These are phyloP conservation scores for Metschnikowia peoriensis DNA, from an alignment of 805 yeast species.

Conservation along the genomic window DNA sequence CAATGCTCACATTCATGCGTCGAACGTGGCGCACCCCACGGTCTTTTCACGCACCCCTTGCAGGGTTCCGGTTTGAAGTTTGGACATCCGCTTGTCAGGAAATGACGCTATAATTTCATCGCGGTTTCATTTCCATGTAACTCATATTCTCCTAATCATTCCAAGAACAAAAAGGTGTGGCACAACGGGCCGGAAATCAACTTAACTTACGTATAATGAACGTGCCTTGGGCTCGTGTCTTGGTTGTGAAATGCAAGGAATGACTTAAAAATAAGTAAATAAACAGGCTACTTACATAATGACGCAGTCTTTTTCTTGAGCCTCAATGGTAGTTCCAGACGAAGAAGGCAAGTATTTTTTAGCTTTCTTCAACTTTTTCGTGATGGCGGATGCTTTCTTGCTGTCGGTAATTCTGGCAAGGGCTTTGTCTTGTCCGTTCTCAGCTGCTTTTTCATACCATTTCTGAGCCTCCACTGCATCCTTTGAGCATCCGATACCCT, in stretches of 20 bases:
- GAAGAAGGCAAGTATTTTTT: neutral
- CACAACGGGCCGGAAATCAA: too few relatives aligned
- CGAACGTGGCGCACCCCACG: neutral
- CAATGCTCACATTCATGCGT: conserved; percentile 7
- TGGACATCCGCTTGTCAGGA: too few relatives aligned
- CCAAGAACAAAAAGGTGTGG: too few relatives aligned
- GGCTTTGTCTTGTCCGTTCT: conserved; percentile 46
- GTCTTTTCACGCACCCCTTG: neutral
- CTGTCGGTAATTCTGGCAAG: conserved; percentile 32
- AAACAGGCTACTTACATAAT: conserved; percentile 28
- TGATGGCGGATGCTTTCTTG: conserved; percentile 28
- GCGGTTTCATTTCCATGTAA: too few relatives aligned
- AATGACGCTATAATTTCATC: too few relatives aligned
- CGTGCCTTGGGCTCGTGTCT: neutral
- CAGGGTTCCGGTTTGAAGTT: neutral
- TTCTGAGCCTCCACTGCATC: conserved; percentile 56
- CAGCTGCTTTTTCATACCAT: conserved; percentile 79
- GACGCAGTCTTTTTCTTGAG: conserved; percentile 45
- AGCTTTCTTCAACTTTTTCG: conserved; percentile 27
- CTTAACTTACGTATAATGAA: neutral
- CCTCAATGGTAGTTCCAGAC: conserved; percentile 5
- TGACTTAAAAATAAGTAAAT: neutral
- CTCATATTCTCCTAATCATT: too few relatives aligned
- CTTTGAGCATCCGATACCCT: conserved; percentile 80
- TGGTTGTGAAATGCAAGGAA: neutral